Base-by-base conservation (phyloP, 1,139 yeast species). In the Hyphopichia burtonii region DNA sequence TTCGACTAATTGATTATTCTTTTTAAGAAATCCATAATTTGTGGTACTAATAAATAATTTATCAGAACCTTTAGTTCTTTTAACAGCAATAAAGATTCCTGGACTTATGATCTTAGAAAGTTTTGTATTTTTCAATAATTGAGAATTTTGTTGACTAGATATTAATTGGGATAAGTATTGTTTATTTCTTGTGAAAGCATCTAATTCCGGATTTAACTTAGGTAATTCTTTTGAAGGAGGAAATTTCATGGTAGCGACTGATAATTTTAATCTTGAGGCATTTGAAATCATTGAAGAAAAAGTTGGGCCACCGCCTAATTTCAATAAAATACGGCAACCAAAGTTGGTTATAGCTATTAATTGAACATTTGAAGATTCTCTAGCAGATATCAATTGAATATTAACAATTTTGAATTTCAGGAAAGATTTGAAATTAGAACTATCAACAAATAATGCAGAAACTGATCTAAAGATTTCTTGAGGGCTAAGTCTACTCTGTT, bases 261-360 rank as follows among this genome's bases (percentile, higher is more conserved):
- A 37, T 66, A 63, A 61, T 44, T 63, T 69, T 33, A 70, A 54
- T 42, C 65, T 60, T 17, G 64, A 54, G 3, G 63, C 47, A n/a
- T 53, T 49, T 36, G 58, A 46, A 36, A 63, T 53, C 40, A 61
- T 61, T 1, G 70, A 59, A 1, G 67, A 56, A 41, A 66, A 63
- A 0, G 67, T 48, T 7, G 67, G 45, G 7, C 61, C 45, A 15
- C 62, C 52, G 0, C 78, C 77, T 40, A 72, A 56, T 45, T 83
- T 84, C 48, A 86, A 70, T 48, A 82, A 83, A 28, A 93, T 70
- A 51, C 99, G 79, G 49, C 86, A 86, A 15, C 99, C 99, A 45
- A 83, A 84, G 39, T 82, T 74, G 0, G 97, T 89, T n/a, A 88
- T 74, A 0, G 96, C 97, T 37, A 91, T 82, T 44, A 93, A 68